phyloP scores from a whole-genome alignment of 345 rosid genomes.

The Hirschfeldia incana region DNA sequence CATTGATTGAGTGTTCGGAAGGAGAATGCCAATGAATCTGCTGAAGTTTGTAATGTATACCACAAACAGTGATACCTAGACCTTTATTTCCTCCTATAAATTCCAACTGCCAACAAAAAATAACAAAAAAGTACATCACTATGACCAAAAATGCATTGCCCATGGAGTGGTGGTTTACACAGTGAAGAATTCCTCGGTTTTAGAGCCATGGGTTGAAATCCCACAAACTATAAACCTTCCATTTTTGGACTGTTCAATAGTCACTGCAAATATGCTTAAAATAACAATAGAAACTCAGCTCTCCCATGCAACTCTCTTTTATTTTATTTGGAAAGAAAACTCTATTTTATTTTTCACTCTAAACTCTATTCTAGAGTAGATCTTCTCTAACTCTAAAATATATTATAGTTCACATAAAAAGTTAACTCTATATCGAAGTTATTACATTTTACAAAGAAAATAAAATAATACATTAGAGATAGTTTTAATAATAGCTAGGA shows the following conservation, averaged over 20 bases:
- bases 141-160: background rate
- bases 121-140: background rate
- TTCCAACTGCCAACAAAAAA: conserved; percentile 36
- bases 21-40: conserved; percentile 87
- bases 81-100: conserved; percentile 53
- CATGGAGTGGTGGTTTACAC: background rate
- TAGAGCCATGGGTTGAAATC: background rate
- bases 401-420: too few species aligned
- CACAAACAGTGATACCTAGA: conserved; percentile 49
- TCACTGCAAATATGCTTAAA: background rate
- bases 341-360: background rate
- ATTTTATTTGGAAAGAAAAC: too few species aligned
- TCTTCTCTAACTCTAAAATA: background rate
- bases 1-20: conserved; percentile 73
- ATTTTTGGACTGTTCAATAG: background rate
- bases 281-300: background rate
- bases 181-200: background rate
- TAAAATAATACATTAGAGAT: too few species aligned
- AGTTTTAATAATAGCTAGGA: background rate
- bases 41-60: conserved; percentile 50
- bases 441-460: too few species aligned
- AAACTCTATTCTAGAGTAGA: too few species aligned
- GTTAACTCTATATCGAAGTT: background rate
- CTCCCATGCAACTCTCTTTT: background rate
- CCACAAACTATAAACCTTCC: background rate